These are phyloP conservation scores for Lasiosphaeris hirsuta DNA, from an alignment of 495 filamentous ascomycete genomes.

Conservation along the genomic window DNA sequence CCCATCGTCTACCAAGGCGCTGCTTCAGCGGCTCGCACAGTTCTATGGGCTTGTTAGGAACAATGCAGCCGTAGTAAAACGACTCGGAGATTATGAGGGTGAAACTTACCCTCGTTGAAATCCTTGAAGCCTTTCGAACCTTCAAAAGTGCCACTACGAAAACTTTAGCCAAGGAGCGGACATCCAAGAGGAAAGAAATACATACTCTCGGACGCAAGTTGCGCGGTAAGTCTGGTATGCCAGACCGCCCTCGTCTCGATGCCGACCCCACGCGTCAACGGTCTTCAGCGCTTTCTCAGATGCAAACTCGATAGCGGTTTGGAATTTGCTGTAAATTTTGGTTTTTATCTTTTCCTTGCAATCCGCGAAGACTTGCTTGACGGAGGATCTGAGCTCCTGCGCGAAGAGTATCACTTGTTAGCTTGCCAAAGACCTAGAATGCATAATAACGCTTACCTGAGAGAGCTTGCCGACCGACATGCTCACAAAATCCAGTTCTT, in stretches of 20 bases:
- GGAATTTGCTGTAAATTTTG: not conserved
- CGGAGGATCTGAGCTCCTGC: not conserved
- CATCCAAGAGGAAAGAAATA: conserved; percentile 23
- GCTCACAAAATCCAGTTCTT: conserved; percentile 38
- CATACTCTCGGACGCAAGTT: conserved; percentile 47
- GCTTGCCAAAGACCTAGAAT: conserved; percentile 12
- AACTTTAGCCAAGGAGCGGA: conserved; percentile 1
- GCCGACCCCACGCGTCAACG: conserved; percentile 41
- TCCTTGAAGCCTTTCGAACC: conserved; percentile 30
- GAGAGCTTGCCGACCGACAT: conserved; percentile 39
- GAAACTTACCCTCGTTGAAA: conserved; percentile 45
- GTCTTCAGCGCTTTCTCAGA: not conserved
- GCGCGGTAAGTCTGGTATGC: conserved; percentile 55
- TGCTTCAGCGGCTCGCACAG: conserved; percentile 49
- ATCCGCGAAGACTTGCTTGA: not conserved
- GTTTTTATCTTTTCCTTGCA: not conserved
- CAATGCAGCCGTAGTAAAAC: not conserved
- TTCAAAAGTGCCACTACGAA: conserved; percentile 27
- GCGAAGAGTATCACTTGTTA: not conserved
- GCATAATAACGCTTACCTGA: conserved; percentile 28
- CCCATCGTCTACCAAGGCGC: conserved; percentile 48
- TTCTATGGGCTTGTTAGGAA: conserved; percentile 18
- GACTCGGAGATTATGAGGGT: not conserved
- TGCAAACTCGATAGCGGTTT: not conserved
- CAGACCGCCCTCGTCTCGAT: conserved; percentile 45